phyloP scores from a whole-genome alignment of 2,329 filamentous ascomycete species.

The Fonsecaea monophora region DNA sequence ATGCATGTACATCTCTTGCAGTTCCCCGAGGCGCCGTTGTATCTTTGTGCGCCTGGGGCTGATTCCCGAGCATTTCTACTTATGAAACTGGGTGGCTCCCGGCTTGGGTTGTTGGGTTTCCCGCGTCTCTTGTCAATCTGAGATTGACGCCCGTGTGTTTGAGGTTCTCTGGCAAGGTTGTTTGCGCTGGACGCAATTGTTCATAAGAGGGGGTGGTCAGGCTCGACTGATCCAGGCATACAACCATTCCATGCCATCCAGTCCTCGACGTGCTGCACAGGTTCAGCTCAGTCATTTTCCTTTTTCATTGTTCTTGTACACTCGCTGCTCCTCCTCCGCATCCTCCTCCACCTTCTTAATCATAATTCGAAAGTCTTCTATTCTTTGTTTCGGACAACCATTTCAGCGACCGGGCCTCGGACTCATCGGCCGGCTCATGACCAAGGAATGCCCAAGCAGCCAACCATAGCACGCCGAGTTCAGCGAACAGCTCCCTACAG shows the following conservation, averaged over 20 bases:
- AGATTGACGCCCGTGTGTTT: slow-evolving; percentile 40
- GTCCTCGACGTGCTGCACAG: slow-evolving; percentile 23
- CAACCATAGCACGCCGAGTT: slow-evolving; percentile 23
- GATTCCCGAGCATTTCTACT: slow-evolving; percentile 15
- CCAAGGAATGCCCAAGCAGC: slow-evolving; percentile 34
- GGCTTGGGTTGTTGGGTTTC: slow-evolving; percentile 19
- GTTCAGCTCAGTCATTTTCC: slow-evolving; percentile 27
- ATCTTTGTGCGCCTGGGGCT: slow-evolving; percentile 20
- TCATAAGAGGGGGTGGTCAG: slow-evolving; percentile 34
- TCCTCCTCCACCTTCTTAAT: slow-evolving; percentile 22
- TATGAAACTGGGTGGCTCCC: slow-evolving; percentile 21
- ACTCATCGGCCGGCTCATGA: slow-evolving; percentile 15
- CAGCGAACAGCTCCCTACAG: slow-evolving; percentile 35
- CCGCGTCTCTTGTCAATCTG: slow-evolving; percentile 34
- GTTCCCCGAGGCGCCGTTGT: slow-evolving; percentile 27
- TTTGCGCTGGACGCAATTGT: slow-evolving; percentile 32
- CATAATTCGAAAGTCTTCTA: slow-evolving; percentile 22
- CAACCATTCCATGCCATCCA: slow-evolving; percentile 32
- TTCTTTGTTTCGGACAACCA: slow-evolving; percentile 22
- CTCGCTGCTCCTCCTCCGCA: slow-evolving; percentile 19
- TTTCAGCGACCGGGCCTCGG: slow-evolving; percentile 27
- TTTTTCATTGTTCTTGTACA: slow-evolving; percentile 20
- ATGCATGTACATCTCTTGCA: slow-evolving; percentile 25
- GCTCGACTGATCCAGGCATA: slow-evolving; percentile 32
- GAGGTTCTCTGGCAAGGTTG: slow-evolving; percentile 22